Conservation (phyloP, 371 early-diverging fungal species). For the Conidiobolus incongruus region DNA sequence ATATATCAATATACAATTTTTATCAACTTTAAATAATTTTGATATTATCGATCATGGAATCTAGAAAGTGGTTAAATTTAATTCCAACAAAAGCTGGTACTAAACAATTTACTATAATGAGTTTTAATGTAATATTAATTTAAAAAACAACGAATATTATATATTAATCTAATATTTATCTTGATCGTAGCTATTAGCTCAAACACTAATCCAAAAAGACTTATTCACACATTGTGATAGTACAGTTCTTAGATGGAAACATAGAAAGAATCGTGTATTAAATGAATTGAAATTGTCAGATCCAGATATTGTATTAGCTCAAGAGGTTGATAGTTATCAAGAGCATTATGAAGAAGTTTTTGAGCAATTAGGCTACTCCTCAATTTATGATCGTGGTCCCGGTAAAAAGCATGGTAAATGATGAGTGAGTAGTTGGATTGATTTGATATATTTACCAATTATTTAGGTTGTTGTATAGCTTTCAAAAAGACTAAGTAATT, state of each 20-base stretch:
- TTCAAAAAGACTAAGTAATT: no score
- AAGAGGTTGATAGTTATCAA: not conserved
- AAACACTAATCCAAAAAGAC: not conserved
- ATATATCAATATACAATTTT: no score
- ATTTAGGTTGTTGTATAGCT: not conserved
- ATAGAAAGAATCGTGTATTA: not conserved
- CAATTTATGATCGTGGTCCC: not conserved
- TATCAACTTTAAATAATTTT: no score
- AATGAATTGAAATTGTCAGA: not conserved
- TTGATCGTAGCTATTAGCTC: conserved; percentile 1
- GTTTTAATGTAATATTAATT: no score
- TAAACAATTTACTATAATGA: no score
- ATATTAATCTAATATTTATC: no score
- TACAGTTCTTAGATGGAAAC: not conserved
- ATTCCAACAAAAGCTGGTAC: no score
- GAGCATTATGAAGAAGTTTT: not conserved
- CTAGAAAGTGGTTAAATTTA: no score
- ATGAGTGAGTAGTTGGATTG: not conserved
- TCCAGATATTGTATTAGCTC: not conserved
- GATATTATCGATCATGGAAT: no score
- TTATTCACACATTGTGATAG: not conserved
- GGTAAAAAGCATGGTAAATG: not conserved
- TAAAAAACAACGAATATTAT: no score
- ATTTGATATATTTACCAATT: not conserved
- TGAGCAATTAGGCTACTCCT: not conserved